Evolutionary conservation across 129 eudicot species (phyloP), one percentile per base, ranked within the genome.

Genomic region (Centrapalus pauciflorus): DNA sequence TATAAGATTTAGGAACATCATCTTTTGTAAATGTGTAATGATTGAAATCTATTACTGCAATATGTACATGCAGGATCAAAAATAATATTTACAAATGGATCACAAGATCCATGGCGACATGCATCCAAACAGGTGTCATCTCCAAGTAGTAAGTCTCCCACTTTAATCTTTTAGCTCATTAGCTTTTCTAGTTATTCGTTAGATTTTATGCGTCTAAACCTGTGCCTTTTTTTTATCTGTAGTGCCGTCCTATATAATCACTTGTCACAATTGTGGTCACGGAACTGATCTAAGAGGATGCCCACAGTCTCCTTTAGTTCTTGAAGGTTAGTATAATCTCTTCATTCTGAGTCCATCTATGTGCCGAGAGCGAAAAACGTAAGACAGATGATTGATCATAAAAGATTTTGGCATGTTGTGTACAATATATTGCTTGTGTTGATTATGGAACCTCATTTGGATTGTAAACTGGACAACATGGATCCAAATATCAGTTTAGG

Each of bases 61-160:
- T 67, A 50, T 79, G 71, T 23, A 52, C 79, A 59, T 64, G 64
- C 89, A 93, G 99, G 99, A 65, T 77, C 96, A 46, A 89, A 86
- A 61, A 86, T 93, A 67, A 82, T 89, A 38, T 93, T 93, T 79
- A 89, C 99, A 17, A 93, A 93, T 79, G 99, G 99, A 76, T 93
- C 99, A 72, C 99, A 93, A 83, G 99, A 93, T 79, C 99, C 99
- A 2, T 93, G 99, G 96, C 89, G 95, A 37, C 99, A 73, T 84
- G 99, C 99, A 74, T 93, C 99, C 62, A 93, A 93, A 64, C 96
- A 93, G 79, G 83, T 71, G 10, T 86, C 99, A 54, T 89, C 99
- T 54, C 82, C 88, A 55, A 83, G 74, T 55, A 75, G 96, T 86
- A 77, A 84, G 95, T 81, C 61, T 30, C 32, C 13, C 21, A 66